These are phyloP conservation scores for Arabidopsis lyrata DNA, from an alignment of 441 rosid genomes.

Conservation along the genomic window DNA sequence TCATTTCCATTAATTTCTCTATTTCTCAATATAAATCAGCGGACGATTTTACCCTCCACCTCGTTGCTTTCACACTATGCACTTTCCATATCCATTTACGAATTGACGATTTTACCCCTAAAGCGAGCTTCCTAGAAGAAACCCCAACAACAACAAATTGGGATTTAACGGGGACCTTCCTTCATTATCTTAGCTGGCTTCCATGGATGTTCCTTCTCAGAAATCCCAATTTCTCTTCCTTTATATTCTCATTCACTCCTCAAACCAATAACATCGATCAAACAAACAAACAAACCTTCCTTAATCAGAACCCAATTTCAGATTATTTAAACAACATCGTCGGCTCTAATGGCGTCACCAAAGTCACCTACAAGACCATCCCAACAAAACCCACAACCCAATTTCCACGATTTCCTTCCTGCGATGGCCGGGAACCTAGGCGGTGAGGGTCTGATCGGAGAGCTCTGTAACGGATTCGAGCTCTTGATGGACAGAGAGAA, in stretches of 20 bases:
- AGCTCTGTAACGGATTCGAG: constrained; percentile 65
- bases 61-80: neutral
- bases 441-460: constrained; percentile 53
- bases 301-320: neutral
- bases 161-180: constrained; percentile 19
- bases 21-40: constrained; percentile 8
- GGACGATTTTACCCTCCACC: constrained; percentile 32
- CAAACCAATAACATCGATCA: neutral
- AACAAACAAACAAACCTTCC: neutral
- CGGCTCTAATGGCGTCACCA: constrained; percentile 39
- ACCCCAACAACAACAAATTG: neutral
- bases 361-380: constrained; percentile 26
- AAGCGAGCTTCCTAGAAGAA: constrained; percentile 35
- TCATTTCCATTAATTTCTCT: neutral
- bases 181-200: constrained; percentile 48
- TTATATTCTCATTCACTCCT: constrained; percentile 29
- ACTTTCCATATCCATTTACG: neutral
- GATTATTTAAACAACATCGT: neutral
- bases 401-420: constrained; percentile 57
- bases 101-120: constrained; percentile 33
- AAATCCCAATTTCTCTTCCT: constrained; percentile 39
- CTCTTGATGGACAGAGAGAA: constrained; percentile 55
- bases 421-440: constrained; percentile 55
- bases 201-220: constrained; percentile 55
- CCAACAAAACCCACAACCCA: constrained; percentile 36